A percentile compares a stretch with the other conserved stretches of the same genome.
These are phyloP conservation scores for Geotrichum citri-aurantii DNA, from an alignment of 1,139 yeast species.

Conservation along the genomic window DNA sequence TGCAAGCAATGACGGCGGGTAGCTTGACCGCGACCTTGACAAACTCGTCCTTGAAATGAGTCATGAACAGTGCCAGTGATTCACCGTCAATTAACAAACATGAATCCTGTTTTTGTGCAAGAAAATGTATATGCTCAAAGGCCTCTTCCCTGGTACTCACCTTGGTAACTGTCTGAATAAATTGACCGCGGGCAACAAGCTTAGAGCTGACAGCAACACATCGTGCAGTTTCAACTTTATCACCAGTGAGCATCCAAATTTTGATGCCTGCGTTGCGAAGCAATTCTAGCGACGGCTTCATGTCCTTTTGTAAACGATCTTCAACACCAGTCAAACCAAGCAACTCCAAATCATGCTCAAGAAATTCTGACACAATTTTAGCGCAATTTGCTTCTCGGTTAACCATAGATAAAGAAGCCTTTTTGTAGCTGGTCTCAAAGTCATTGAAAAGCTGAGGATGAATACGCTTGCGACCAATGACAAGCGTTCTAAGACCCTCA, in stretches of 20 bases:
- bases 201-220: constrained; percentile 95
- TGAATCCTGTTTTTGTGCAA: constrained; percentile 59
- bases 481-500: constrained; percentile 93
- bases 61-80: constrained; percentile 66
- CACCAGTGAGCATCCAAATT: constrained; percentile 99
- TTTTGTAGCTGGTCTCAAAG: constrained; percentile 58
- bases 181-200: constrained; percentile 87
- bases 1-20: constrained; percentile 94
- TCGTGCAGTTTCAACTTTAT: constrained; percentile 95
- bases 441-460: constrained; percentile 49
- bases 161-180: constrained; percentile 79
- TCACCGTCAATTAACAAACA: constrained; percentile 93
- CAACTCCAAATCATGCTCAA: constrained; percentile 80
- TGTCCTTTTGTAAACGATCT: constrained; percentile 86
- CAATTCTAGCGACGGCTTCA: constrained; percentile 85
- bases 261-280: constrained; percentile 93
- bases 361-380: constrained; percentile 55
- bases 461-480: constrained; percentile 76
- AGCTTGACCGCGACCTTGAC: constrained; percentile 67
- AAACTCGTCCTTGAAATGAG: constrained; percentile 60
- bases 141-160: constrained; percentile 44
- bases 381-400: constrained; percentile 74
- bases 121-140: constrained; percentile 63
- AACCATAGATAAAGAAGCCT: constrained; percentile 72
- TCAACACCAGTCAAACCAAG: constrained; percentile 96